These are phyloP conservation scores for Cokeromyces recurvatus DNA, from an alignment of 371 early-diverging fungal species.

Conservation along the genomic window DNA sequence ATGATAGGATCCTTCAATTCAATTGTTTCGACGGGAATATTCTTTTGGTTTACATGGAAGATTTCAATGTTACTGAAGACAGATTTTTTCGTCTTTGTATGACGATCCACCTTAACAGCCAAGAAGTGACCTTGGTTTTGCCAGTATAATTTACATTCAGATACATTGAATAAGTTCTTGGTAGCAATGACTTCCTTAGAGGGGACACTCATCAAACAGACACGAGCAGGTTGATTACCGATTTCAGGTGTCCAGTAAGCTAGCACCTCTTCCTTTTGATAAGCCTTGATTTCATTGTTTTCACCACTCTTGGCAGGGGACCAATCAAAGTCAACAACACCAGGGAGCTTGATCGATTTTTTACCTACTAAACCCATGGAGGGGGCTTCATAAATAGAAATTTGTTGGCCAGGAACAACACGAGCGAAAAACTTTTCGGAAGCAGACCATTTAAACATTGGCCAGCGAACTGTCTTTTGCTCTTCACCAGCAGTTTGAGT, in stretches of 20 bases:
- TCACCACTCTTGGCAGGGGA: slow-evolving; percentile 55
- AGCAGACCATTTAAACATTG: slow-evolving; percentile 96
- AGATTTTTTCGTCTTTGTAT: slow-evolving; percentile 90
- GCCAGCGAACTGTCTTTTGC: slow-evolving; percentile 80
- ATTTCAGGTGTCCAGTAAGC: slow-evolving; percentile 96
- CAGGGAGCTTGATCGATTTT: slow-evolving; percentile 88
- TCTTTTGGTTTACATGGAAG: slow-evolving; percentile 89
- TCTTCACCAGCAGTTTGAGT: slow-evolving; percentile 42
- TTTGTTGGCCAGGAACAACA: slow-evolving; percentile 71
- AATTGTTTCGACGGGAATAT: slow-evolving; percentile 91
- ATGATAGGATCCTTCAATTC: slow-evolving; percentile 85
- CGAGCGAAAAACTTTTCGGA: slow-evolving; percentile 93
- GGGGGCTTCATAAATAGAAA: slow-evolving; percentile 90
- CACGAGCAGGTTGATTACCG: slow-evolving; percentile 95
- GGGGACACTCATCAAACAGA: slow-evolving; percentile 85
- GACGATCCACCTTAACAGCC: slow-evolving; percentile 88
- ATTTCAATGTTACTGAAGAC: slow-evolving; percentile 89
- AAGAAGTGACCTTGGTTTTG: slow-evolving; percentile 88
- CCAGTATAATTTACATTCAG: slow-evolving; percentile 88
- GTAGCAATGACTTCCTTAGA: slow-evolving; percentile 82
- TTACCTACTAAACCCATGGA: slow-evolving; percentile 91
- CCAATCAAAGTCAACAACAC: slow-evolving; percentile 92
- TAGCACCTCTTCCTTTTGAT: slow-evolving; percentile 61
- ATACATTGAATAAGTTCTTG: slow-evolving; percentile 95
- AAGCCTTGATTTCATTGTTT: slow-evolving; percentile 42